phyloP scores from a whole-genome alignment of 305 asterid species.

The Caryopteris hybrid region DNA sequence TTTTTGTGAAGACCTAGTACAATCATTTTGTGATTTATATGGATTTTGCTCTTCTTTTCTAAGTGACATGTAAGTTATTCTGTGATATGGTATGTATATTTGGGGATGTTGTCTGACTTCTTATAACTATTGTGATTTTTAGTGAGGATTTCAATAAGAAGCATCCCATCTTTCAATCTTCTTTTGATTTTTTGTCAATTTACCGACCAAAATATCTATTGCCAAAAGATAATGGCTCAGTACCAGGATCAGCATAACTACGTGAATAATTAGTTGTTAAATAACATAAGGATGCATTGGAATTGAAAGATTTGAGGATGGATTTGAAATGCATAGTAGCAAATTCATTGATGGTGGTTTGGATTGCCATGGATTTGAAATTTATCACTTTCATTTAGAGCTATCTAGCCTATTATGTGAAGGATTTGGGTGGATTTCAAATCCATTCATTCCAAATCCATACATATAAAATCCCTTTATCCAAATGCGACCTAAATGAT shows the following conservation, averaged over 20 bases:
- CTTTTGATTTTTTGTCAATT: neutral
- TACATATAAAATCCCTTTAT: too few relatives aligned
- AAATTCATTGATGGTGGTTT: too few relatives aligned
- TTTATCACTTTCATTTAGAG: too few relatives aligned
- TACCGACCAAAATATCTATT: neutral
- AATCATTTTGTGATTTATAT: neutral
- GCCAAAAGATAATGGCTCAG: slow-evolving; percentile 5
- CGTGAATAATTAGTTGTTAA: neutral
- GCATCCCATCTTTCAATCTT: neutral
- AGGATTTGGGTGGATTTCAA: neutral
- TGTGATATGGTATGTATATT: neutral
- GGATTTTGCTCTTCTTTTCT: neutral
- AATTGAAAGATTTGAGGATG: too few relatives aligned
- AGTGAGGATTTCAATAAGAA: neutral
- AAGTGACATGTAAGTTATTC: neutral
- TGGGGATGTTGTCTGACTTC: neutral
- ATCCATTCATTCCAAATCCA: too few relatives aligned
- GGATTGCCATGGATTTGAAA: too few relatives aligned
- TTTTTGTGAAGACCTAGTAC: neutral
- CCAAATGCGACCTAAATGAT: too few relatives aligned
- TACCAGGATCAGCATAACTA: neutral
- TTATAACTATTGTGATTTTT: neutral
- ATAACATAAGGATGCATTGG: neutral
- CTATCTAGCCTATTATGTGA: too few relatives aligned
- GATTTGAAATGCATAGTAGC: too few relatives aligned